Evolutionary conservation across 176 grass and related monocot species (phyloP), one percentile per base, ranked within the genome.

Genomic region (Oryza nivara): DNA sequence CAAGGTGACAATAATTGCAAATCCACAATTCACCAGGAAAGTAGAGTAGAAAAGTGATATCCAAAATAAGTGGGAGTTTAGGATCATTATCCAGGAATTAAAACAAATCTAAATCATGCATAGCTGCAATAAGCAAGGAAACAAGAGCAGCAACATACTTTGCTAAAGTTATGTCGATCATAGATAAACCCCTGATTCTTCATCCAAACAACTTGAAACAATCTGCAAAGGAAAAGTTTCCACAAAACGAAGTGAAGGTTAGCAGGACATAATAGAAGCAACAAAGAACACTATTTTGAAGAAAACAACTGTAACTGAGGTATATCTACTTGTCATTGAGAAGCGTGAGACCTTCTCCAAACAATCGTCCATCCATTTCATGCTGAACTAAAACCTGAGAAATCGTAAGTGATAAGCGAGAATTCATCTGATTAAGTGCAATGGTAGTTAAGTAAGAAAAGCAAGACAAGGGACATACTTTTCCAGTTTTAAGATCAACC

Each of bases 131-230:
- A 77, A 72, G 35, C 70, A 52, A 3, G 75, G 60, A 83, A 67
- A 68, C 41, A n/a, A 11, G 85, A 41, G 11, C 14, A 70, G 70
- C 12, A 58, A 80, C 79, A 88, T 88, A 97, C 95, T 71, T 95
- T 89, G 79, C 76, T 92, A 45, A 98, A 93, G 79, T 98, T 92
- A 80, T 92, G 35, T 14, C 80, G 91, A 54, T 98, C 87, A 36
- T 98, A 98, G 73, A 88, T 90, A 76, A 92, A 93, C 23, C 93
- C 96, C 46, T 81, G 65, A 9, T 83, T 93, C 84, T 87, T 92
- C 87, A 90, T 80, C 96, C 96, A 98, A 74, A 90, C 89, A 51
- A 98, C 87, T 90, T 98, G 96, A 86, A 91, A 95, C 83, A 98
- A 93, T 85, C 96, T 98, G 76, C 45, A 80, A 56, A 77, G 38